A percentile compares a stretch with the other conserved stretches of the same genome.
These are phyloP conservation scores for Wickerhamiella galacta DNA, from an alignment of 805 yeast genomes.

Conservation along the genomic window DNA sequence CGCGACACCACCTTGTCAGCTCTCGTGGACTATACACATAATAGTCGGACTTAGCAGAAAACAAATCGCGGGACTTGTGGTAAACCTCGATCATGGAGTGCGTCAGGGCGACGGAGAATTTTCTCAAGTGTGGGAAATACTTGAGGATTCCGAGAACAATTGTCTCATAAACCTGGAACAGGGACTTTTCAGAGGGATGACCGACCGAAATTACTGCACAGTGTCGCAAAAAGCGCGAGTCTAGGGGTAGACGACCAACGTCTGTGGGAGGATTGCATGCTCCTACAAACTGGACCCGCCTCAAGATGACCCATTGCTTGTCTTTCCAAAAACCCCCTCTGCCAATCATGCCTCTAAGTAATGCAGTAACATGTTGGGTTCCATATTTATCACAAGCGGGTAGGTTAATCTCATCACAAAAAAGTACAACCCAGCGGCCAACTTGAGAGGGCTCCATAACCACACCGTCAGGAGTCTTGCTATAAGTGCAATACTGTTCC, in stretches of 20 bases:
- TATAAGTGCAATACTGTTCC: slow-evolving; percentile 56
- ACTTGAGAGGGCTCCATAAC: slow-evolving; percentile 39
- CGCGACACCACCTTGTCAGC: slow-evolving; percentile 71
- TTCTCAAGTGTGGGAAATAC: slow-evolving; percentile 41
- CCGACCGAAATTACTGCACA: slow-evolving; percentile 53
- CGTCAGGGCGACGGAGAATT: slow-evolving; percentile 36
- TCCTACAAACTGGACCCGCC: slow-evolving; percentile 68
- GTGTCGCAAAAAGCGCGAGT: slow-evolving; percentile 50
- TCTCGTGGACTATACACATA: slow-evolving; percentile 82
- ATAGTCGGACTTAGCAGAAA: slow-evolving; percentile 32
- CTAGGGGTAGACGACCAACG: slow-evolving; percentile 47
- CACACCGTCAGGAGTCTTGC: slow-evolving; percentile 33
- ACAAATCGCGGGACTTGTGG: slow-evolving; percentile 25
- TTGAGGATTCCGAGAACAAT: slow-evolving; percentile 42
- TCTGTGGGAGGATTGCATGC: slow-evolving; percentile 88
- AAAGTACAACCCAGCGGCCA: slow-evolving; percentile 62
- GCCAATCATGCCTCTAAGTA: slow-evolving; percentile 61
- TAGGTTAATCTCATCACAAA: slow-evolving; percentile 83
- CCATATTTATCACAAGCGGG: slow-evolving; percentile 60
- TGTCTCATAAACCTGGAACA: slow-evolving; percentile 48
- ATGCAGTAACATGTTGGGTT: slow-evolving; percentile 51
- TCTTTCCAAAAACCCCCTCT: slow-evolving; percentile 63
- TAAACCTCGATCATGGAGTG: slow-evolving; percentile 54
- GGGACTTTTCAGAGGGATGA: slow-evolving; percentile 51
- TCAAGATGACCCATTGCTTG: slow-evolving; percentile 47